Evolutionary conservation across 352 stramenopile species (phyloP).

Genomic region (Elongisporangium undulatum): DNA sequence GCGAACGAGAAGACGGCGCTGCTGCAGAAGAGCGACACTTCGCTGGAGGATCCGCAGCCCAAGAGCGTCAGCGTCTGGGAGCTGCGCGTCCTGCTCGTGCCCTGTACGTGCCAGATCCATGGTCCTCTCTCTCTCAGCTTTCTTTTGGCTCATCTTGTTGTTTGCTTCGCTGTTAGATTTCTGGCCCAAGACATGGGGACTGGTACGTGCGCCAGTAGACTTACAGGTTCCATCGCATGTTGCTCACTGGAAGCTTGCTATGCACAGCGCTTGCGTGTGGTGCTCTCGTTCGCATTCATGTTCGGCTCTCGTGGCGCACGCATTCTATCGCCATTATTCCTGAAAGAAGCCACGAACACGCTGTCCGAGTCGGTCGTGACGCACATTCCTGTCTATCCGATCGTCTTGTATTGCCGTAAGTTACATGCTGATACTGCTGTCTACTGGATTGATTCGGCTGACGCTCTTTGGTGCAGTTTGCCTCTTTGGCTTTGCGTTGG

Average conservation of each 20-base stretch:
- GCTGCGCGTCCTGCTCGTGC: conserved; percentile 63
- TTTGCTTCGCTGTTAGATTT: conserved; percentile 44
- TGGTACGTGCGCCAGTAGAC: conserved; percentile 23
- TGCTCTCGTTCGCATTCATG: conserved; percentile 64
- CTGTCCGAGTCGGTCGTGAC: conserved; percentile 35
- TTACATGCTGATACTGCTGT: background rate
- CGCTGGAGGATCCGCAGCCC: conserved; percentile 21
- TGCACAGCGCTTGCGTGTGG: conserved; percentile 46
- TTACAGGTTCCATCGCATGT: background rate
- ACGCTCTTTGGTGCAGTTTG: conserved; percentile 20
- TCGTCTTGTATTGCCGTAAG: conserved; percentile 60
- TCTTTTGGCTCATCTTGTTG: background rate
- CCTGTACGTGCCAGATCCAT: conserved; percentile 40
- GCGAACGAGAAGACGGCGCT: conserved; percentile 31
- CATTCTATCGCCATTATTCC: conserved; percentile 66
- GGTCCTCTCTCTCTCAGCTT: background rate
- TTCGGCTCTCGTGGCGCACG: conserved; percentile 60
- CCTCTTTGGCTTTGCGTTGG: conserved; percentile 67
- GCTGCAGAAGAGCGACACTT: conserved; percentile 19
- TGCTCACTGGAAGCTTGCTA: background rate
- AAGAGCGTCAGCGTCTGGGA: conserved; percentile 43
- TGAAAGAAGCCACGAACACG: conserved; percentile 61
- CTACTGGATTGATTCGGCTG: background rate
- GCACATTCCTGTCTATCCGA: conserved; percentile 35
- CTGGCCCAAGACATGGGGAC: conserved; percentile 62